These are phyloP conservation scores for Taxawa tesnikishii DNA, from an alignment of 2,329 filamentous ascomycete species.

Conservation along the genomic window DNA sequence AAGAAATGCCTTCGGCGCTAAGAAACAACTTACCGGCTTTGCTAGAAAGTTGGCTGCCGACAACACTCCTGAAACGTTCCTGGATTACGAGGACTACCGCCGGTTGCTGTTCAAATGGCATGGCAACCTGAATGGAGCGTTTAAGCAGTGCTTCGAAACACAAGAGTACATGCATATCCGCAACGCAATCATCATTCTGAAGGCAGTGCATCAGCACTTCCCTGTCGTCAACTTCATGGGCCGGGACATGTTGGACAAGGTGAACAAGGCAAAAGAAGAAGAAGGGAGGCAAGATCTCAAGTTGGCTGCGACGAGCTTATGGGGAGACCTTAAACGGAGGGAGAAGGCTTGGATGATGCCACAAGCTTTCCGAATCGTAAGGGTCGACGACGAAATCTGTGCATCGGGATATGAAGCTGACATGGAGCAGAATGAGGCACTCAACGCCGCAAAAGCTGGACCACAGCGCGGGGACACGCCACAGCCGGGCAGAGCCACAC, in stretches of 20 bases:
- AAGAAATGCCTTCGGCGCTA: constrained; percentile 62
- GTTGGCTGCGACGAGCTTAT: constrained; percentile 58
- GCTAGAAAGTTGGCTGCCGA: constrained; percentile 59
- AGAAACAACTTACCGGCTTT: constrained; percentile 63
- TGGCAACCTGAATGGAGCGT: constrained; percentile 61
- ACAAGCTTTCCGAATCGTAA: constrained; percentile 58
- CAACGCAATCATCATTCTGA: constrained; percentile 84
- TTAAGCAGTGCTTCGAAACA: constrained; percentile 70
- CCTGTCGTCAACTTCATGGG: constrained; percentile 87
- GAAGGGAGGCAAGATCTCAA: constrained; percentile 61
- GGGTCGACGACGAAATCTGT: constrained; percentile 12
- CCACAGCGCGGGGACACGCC: constrained; percentile 25
- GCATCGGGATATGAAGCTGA: not conserved
- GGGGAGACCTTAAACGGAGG: constrained; percentile 56
- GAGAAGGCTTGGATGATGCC: constrained; percentile 61
- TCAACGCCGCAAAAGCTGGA: constrained; percentile 18
- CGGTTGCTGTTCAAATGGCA: constrained; percentile 86
- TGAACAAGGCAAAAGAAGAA: constrained; percentile 48
- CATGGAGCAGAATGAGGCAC: constrained; percentile 3
- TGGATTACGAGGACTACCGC: constrained; percentile 79
- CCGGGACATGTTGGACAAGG: constrained; percentile 50
- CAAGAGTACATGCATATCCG: constrained; percentile 96
- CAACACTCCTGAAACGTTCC: constrained; percentile 53
- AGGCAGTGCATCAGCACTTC: constrained; percentile 68
- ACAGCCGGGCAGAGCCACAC: constrained; percentile 40